These are phyloP conservation scores for Tulasnella sp. DNA, from an alignment of 768 basidiomycete species.

Conservation along the genomic window DNA sequence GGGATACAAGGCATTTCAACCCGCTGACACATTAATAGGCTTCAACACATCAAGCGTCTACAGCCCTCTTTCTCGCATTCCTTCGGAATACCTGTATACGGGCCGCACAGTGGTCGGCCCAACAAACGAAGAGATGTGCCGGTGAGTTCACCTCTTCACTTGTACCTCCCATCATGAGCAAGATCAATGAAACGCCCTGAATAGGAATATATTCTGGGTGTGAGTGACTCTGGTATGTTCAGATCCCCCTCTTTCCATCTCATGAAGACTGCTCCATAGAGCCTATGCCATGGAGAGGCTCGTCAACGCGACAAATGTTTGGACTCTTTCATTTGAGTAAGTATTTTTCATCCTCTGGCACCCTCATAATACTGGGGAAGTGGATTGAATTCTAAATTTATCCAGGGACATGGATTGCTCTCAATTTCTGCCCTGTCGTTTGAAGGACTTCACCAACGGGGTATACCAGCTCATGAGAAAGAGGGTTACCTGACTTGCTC, in stretches of 20 bases:
- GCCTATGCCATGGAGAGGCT: background rate
- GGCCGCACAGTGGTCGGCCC: background rate
- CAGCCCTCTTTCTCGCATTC: background rate
- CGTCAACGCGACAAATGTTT: background rate
- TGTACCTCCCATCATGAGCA: background rate
- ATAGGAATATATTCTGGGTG: slow-evolving; percentile 2
- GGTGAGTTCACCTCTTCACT: background rate
- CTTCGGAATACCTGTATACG: background rate
- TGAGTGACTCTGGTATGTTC: background rate
- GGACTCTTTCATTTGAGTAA: background rate
- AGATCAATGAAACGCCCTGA: background rate
- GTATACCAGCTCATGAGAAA: no score
- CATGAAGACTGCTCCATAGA: background rate
- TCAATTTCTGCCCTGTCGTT: background rate
- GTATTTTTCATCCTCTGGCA: background rate
- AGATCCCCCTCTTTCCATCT: background rate
- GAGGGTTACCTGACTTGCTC: no score
- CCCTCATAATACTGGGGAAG: background rate
- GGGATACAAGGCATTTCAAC: no score
- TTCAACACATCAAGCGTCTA: background rate
- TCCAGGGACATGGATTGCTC: background rate
- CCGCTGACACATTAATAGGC: background rate
- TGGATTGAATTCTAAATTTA: background rate
- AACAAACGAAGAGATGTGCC: background rate
- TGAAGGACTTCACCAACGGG: background rate